Base-by-base conservation (phyloP, 192 early-diverging fungal species). In the Backusella mclennaniae region DNA sequence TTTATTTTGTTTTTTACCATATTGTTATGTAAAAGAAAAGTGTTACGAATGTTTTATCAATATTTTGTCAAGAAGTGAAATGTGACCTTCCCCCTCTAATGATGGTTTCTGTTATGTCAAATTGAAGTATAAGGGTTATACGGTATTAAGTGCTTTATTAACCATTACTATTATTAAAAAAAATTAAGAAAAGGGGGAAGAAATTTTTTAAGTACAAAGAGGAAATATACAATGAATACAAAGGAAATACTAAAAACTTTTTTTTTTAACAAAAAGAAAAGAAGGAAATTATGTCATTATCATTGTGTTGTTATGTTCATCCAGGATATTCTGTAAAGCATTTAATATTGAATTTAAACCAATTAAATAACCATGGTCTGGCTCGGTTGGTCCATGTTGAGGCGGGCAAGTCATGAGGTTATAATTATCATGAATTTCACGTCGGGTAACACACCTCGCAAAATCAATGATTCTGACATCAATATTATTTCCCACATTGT, bases 391-490 rank as follows among this genome's bases (percentile, higher is more conserved):
- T 12, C 26, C 21, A 29, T 86, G 74, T 73, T 82, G 71, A 21
- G 86, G 85, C 29, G 87, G 85, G 66, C 84, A 86, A 0, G 74
- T 80, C 52, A 77, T 77, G 33, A 82, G 77, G 11, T 41, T 36
- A 15, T 69, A 35, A 67, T 73, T 69, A 38, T 86, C 77, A 66
- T 69, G 42, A 39, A 73, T 69, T 53, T 80, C 85, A 26, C 77
- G 77, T 12, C 85, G 86, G 4, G 90, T 88, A 3, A 94, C 90
- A 76, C 95, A 95, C 73, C 97, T 92, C 7, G 95, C 93, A 84
- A 98, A 99, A 84, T 99, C 97, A 76, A 99, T 99, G 81, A 99
- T 93, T 70, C 90, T 90, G 35, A 99, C 81, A 76, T 96, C 91
- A 19, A 93, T 90, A n/a, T 88, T 87, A 31, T 75, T 67, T 9